A percentile compares a stretch with the other conserved stretches of the same genome.
Evolutionary conservation across 352 stramenopile species (phyloP).

Genomic region (Blastocystis sp.): DNA sequence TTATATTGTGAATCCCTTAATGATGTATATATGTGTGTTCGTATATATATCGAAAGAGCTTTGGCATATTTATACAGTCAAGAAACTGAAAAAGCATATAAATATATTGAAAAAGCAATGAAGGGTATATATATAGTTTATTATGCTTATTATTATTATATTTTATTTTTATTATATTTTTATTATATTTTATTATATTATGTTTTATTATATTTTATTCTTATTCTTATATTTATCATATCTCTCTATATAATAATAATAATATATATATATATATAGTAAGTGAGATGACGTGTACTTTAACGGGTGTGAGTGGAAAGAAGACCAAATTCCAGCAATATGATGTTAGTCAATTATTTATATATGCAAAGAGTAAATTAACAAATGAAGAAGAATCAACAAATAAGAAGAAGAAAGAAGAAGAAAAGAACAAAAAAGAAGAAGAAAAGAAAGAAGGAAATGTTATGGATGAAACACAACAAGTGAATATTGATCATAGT

Average conservation of each 20-base stretch:
- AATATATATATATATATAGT: not conserved
- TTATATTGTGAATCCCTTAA: too few relatives aligned
- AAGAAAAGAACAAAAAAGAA: not conserved
- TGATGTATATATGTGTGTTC: too few relatives aligned
- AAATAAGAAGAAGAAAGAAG: not conserved
- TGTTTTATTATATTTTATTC: not conserved
- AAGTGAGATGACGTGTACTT: not conserved
- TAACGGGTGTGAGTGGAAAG: slow-evolving; percentile 18
- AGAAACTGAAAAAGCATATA: too few relatives aligned
- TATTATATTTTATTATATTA: not conserved
- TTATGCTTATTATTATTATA: not conserved
- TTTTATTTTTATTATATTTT: slow-evolving; percentile 14
- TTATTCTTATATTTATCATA: not conserved
- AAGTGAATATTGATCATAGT: too few relatives aligned
- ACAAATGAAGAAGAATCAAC: too few relatives aligned
- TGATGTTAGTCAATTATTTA: slow-evolving; percentile 7
- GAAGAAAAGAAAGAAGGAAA: slow-evolving; percentile 3
- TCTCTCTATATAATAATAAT: not conserved
- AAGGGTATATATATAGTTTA: not conserved
- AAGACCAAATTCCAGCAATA: slow-evolving; percentile 25
- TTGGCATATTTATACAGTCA: too few relatives aligned
- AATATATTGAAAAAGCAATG: too few relatives aligned
- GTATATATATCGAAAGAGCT: too few relatives aligned
- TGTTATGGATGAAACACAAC: slow-evolving; percentile 3
- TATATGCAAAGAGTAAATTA: too few relatives aligned